Conservation (phyloP, 1,284 basidiomycete species). For the Ganoderma resinaceum region DNA sequence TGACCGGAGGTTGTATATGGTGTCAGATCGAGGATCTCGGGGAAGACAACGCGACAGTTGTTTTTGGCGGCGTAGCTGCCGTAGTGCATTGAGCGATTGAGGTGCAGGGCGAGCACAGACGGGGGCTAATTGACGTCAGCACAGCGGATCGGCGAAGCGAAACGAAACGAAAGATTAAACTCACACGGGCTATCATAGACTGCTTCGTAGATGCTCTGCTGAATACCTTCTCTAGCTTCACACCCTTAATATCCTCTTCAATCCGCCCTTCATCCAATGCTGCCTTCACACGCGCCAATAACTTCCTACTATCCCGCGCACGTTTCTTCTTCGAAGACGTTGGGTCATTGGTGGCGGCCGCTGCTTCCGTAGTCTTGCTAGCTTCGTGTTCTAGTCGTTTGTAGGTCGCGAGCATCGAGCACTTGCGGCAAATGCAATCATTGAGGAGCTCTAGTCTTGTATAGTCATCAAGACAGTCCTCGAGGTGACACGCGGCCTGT, state of each 20-base stretch:
- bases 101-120: slow-evolving; percentile 81
- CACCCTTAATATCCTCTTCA: slow-evolving; percentile 80
- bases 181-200: slow-evolving; percentile 84
- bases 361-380: slow-evolving; percentile 56
- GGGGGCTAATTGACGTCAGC: slow-evolving; percentile 64
- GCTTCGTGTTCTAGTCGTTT: slow-evolving; percentile 64
- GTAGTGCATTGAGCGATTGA: slow-evolving; percentile 86
- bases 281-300: slow-evolving; percentile 64
- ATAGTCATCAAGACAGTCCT: slow-evolving; percentile 82
- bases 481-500: slow-evolving; percentile 65
- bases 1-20: slow-evolving; percentile 81
- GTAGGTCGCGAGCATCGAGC: slow-evolving; percentile 78
- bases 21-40: slow-evolving; percentile 86
- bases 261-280: slow-evolving; percentile 79
- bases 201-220: slow-evolving; percentile 85
- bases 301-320: slow-evolving; percentile 69
- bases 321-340: slow-evolving; percentile 75
- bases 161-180: slow-evolving; percentile 35
- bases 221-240: slow-evolving; percentile 76
- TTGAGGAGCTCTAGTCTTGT: slow-evolving; percentile 82
- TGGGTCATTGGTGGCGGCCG: slow-evolving; percentile 48
- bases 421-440: slow-evolving; percentile 87
- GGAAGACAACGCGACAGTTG: slow-evolving; percentile 79
- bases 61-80: slow-evolving; percentile 85
- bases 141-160: slow-evolving; percentile 23